Percentiles rank a stretch among this genome's conserved stretches.
phyloP scores from a whole-genome alignment of 495 filamentous ascomycete species.

The Gamarada debralockiae region DNA sequence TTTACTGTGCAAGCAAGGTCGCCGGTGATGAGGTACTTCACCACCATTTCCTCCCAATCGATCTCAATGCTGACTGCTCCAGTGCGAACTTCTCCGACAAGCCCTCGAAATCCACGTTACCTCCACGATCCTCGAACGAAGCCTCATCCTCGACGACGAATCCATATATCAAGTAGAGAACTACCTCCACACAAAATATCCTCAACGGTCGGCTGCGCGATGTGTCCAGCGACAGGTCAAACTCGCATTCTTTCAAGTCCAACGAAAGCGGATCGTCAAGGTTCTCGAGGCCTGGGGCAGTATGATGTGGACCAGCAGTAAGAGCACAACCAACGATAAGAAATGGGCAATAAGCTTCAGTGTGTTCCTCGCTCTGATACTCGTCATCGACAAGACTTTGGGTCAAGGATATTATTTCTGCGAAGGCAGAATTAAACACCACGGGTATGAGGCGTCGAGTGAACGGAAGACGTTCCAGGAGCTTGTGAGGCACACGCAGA shows the following conservation, averaged over 20 bases:
- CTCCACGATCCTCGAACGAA: slow-evolving; percentile 22
- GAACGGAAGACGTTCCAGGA: slow-evolving; percentile 15
- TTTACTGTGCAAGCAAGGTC: slow-evolving; percentile 8
- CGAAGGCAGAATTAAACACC: slow-evolving; percentile 13
- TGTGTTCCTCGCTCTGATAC: slow-evolving; percentile 19
- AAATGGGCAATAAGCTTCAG: slow-evolving; percentile 25
- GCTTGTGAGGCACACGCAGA: slow-evolving; percentile 20
- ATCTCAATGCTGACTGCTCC: neutral
- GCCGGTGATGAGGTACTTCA: slow-evolving; percentile 11
- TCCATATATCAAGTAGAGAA: slow-evolving; percentile 14
- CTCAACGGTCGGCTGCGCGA: slow-evolving; percentile 11
- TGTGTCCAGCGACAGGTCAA: slow-evolving; percentile 26
- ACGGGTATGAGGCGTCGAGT: neutral
- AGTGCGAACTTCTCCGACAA: slow-evolving; percentile 19
- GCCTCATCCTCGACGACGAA: slow-evolving; percentile 18
- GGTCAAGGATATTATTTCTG: slow-evolving; percentile 17
- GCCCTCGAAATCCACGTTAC: slow-evolving; percentile 25
- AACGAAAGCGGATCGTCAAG: slow-evolving; percentile 17
- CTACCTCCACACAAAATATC: slow-evolving; percentile 16
- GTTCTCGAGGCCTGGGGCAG: slow-evolving; percentile 23
- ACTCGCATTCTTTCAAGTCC: slow-evolving; percentile 19
- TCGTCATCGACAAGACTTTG: slow-evolving; percentile 23
- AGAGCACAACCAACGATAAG: slow-evolving; percentile 9
- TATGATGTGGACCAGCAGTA: slow-evolving; percentile 24
- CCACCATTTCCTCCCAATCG: neutral